phyloP scores from a whole-genome alignment of 1,284 basidiomycete genomes.

The Termitomyces sp. region DNA sequence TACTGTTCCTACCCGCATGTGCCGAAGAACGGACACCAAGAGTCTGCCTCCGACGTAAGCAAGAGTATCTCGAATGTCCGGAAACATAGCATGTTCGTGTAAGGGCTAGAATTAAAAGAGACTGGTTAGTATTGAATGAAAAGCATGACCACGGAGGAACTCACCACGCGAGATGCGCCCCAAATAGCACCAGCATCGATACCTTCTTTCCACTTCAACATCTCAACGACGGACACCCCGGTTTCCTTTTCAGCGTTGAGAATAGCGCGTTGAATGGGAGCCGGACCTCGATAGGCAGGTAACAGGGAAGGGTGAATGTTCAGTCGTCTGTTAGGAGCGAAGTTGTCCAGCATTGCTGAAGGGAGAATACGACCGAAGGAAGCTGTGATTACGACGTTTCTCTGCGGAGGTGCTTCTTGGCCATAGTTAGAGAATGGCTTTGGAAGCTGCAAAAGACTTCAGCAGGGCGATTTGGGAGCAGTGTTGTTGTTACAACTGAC shows the following conservation, averaged over 20 bases:
- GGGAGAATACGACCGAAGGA: conserved; percentile 92
- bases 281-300: conserved; percentile 86
- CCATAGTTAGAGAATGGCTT: conserved; percentile 33
- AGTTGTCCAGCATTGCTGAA: conserved; percentile 56
- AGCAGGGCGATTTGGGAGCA: conserved; percentile 4
- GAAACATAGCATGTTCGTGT: conserved; percentile 46
- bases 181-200: conserved; percentile 64
- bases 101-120: conserved; percentile 36
- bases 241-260: conserved; percentile 56
- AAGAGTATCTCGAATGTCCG: conserved; percentile 52
- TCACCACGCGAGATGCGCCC: conserved; percentile 39
- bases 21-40: conserved; percentile 65
- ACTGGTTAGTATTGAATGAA: neutral
- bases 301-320: conserved; percentile 93
- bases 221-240: conserved; percentile 68
- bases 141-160: conserved; percentile 11
- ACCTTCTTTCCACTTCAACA: conserved; percentile 51
- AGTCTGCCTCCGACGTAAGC: conserved; percentile 65
- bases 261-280: conserved; percentile 88
- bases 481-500: conserved; percentile 27
- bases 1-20: conserved; percentile 56
- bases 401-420: conserved; percentile 23
- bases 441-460: conserved; percentile 34
- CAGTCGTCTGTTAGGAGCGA: conserved; percentile 60
- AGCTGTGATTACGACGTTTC: conserved; percentile 78